These are phyloP conservation scores for Beauveria bassiana DNA, from an alignment of 2,329 filamentous ascomycete species.

Conservation along the genomic window DNA sequence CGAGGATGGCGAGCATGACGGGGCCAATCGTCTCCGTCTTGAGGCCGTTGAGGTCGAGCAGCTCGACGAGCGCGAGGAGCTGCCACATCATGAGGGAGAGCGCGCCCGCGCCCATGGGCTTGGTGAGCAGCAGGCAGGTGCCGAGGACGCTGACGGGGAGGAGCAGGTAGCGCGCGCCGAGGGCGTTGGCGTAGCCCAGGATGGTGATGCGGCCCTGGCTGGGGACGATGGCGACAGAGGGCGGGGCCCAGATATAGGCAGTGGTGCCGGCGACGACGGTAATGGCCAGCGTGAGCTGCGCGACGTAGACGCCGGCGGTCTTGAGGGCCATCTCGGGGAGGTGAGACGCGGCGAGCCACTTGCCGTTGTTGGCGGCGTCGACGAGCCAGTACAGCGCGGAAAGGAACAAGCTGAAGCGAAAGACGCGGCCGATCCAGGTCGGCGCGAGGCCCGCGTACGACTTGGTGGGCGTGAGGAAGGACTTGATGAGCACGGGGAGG, in stretches of 20 bases:
- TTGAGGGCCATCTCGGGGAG: conserved; percentile 59
- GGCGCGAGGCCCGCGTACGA: conserved; percentile 84
- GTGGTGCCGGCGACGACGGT: conserved; percentile 77
- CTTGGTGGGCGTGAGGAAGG: conserved; percentile 71
- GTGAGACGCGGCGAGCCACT: conserved; percentile 56
- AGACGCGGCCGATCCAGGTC: conserved; percentile 72
- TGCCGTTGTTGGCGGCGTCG: conserved; percentile 78
- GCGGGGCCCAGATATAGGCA: conserved; percentile 78
- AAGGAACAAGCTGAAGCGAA: conserved; percentile 68
- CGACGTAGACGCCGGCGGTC: conserved; percentile 64
- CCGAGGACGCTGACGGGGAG: conserved; percentile 72
- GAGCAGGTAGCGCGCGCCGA: conserved; percentile 83
- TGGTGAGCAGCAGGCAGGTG: conserved; percentile 73
- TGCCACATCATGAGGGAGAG: conserved; percentile 81
- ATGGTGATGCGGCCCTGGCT: conserved; percentile 59
- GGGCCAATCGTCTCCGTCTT: conserved; percentile 71
- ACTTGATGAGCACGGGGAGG: conserved; percentile 68
- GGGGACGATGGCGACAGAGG: conserved; percentile 67
- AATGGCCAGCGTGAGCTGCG: conserved; percentile 72
- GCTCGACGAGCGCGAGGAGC: conserved; percentile 67
- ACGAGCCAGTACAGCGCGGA: conserved; percentile 80
- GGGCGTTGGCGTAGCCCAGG: conserved; percentile 86
- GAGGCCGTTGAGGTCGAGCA: conserved; percentile 52
- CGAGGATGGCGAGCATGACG: conserved; percentile 76
- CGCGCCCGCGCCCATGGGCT: conserved; percentile 87